Evolutionary conservation across 768 basidiomycete species (phyloP).

Genomic region (Termitomyces bulborhizus): DNA sequence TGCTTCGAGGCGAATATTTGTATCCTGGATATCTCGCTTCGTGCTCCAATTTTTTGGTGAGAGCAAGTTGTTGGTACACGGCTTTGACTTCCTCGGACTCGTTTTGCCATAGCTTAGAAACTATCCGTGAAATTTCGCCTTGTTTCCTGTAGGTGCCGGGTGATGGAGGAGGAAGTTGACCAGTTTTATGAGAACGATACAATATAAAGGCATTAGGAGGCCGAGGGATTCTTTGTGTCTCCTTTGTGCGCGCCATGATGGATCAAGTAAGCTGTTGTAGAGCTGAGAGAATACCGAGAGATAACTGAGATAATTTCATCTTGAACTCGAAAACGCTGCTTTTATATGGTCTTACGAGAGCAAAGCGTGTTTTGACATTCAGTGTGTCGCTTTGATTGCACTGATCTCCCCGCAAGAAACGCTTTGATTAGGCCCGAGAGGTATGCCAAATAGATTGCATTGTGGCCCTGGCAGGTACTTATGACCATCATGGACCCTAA

Average conservation of each 20-base stretch:
- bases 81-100: constrained; percentile 3
- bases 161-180: neutral
- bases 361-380: neutral
- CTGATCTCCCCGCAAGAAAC: neutral
- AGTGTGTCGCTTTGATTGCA: neutral
- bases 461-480: no score
- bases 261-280: neutral
- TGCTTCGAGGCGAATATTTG: constrained; percentile 3
- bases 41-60: constrained; percentile 2
- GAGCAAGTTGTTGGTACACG: neutral
- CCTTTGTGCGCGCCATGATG: neutral
- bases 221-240: neutral
- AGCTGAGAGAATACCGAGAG: no score
- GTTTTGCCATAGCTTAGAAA: constrained; percentile 4
- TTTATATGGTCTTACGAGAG: neutral
- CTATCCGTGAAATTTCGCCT: constrained; percentile 1
- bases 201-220: constrained; percentile 3
- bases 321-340: neutral
- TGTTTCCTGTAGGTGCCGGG: neutral
- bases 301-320: neutral
- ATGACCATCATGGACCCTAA: no score
- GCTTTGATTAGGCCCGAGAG: neutral
- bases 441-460: neutral
- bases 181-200: neutral
- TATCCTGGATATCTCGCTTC: constrained; percentile 5